Base-by-base conservation (phyloP, 2,329 filamentous ascomycete species). In the Claviceps sp. region DNA sequence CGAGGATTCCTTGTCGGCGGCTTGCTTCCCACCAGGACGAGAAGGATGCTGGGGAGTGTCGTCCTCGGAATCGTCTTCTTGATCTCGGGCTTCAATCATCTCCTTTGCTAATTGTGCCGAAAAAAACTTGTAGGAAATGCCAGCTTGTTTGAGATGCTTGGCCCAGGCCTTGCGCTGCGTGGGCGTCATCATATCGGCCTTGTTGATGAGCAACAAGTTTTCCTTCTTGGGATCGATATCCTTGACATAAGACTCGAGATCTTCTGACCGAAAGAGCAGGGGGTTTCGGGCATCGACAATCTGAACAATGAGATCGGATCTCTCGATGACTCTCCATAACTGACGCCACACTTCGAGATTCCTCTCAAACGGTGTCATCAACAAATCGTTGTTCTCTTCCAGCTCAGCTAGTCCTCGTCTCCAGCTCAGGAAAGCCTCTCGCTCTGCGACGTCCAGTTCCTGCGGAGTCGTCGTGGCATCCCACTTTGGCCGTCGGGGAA, bases 321-420 rank as follows among this genome's bases (percentile, higher is more conserved):
- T 78, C 74, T 98, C 93, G 61, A 98, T 96, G 54, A 98, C 93
- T 71, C 93, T 82, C 93, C 93, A 98, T 60, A 98, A 65, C 69
- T 98, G 93, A 65, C 93, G 82, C 93, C 93, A 98, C 30, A 98
- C 93, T 64, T 98, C 94, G 55, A 98, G 65, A 65, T 98, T 98
- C 54, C 93, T 81, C 75, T 98, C 93, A 63, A 98, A 98, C 0
- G 93, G 93, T 0, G 93, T 98, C 88, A 98, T 90, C 51, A 98
- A 78, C 52, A 98, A 70, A 66, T 98, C 93, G 54, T 96, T 84
- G 62, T 86, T 88, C 71, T 98, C 91, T 63, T 96, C 88, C 51
- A 98, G 70, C 66, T 97, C 90, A 0, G 94, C 93, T 53, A 98
- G 71, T 0, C 89, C 89, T 64, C 93, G 77, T 60, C 93, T 78